Base-by-base conservation (phyloP, 108 stramenopile species). In the Fistulifera pelliculosa region DNA sequence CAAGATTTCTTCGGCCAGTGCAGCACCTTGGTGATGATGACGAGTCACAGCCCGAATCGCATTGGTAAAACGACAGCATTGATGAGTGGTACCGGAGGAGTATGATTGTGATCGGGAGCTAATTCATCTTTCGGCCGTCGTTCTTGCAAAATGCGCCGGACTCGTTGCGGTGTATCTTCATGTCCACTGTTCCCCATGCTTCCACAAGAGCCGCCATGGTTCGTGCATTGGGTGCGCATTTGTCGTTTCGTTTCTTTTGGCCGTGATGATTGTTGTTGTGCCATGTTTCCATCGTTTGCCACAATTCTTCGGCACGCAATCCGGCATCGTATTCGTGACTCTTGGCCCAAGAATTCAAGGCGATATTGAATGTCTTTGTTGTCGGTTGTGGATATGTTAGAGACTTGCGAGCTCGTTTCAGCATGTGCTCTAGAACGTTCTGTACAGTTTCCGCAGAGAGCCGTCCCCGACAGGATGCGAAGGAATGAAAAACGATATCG, bases 291-390 rank as follows among this genome's bases (percentile, higher is more conserved):
- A 80, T 79, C 27, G 14, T 47, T 1, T 25, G 27, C 44, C 65
- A 66, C 0, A 75, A 41, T 27, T 62, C 39, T 41, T 79, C 78
- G 6, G 75, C 72, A 12, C 53, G 17, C 14, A 47, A 38, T 12
- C 75, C 79, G 8, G 79, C 64, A 49, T 71, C 69, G 5, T n/a
- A 19, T 11, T 60, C 47, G 1, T 57, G 38, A 31, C 72, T 74
- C 38, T 74, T 80, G 28, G 79, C 71, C 54, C 75, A 73, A 44
- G 61, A 68, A 25, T 80, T 65, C 13, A 80, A 60, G 8, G 54
- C 75, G 0, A 72, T 73, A 48, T 80, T 80, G 52, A 66, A 76
- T 4, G 66, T 76, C 31, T 71, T 76, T 0, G 64, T 71, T 16
- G 61, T 68, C 1, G 79, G 79, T 49, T 60, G 17, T 21, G 22